Conservation (phyloP, 768 basidiomycete species). For the Lentinula lateritia region DNA sequence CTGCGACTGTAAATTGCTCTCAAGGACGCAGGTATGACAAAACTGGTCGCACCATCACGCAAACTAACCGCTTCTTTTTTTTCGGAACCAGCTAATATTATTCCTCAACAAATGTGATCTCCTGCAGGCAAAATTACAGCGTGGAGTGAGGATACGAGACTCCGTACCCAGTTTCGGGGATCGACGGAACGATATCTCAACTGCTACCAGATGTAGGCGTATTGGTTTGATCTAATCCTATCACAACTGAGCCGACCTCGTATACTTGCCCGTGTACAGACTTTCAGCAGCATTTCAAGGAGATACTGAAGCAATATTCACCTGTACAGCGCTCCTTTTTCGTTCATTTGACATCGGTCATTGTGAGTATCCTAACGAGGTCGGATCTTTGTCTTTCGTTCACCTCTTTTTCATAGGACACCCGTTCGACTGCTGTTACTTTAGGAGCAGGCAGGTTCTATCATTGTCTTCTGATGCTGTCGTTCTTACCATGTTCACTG, state of each 20-base stretch:
- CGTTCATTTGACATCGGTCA: slow-evolving; percentile 70
- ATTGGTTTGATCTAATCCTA: not conserved
- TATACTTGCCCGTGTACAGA: slow-evolving; percentile 33
- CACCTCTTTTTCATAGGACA: slow-evolving; percentile 47
- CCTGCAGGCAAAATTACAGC: slow-evolving; percentile 63
- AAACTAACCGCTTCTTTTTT: not conserved
- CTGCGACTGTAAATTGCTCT: slow-evolving; percentile 59
- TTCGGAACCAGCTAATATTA: slow-evolving; percentile 16
- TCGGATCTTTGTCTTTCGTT: slow-evolving; percentile 5
- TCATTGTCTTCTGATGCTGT: slow-evolving; percentile 2
- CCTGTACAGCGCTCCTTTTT: slow-evolving; percentile 64
- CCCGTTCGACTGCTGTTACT: slow-evolving; percentile 66
- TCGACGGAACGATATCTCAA: slow-evolving; percentile 61
- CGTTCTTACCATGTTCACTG: not conserved
- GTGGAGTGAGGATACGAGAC: slow-evolving; percentile 61
- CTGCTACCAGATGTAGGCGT: slow-evolving; percentile 63
- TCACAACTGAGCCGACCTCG: not conserved
- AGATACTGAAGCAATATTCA: slow-evolving; percentile 58
- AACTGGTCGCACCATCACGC: not conserved
- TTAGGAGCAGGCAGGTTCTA: slow-evolving; percentile 52
- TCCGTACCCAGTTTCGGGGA: slow-evolving; percentile 72
- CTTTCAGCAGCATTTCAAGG: slow-evolving; percentile 77
- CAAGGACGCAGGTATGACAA: slow-evolving; percentile 37
- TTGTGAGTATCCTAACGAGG: slow-evolving; percentile 41
- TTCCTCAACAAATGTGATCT: slow-evolving; percentile 73